Evolutionary conservation across 2,329 filamentous ascomycete genomes (phyloP).

Genomic region (Cladorrhinum sp.): DNA sequence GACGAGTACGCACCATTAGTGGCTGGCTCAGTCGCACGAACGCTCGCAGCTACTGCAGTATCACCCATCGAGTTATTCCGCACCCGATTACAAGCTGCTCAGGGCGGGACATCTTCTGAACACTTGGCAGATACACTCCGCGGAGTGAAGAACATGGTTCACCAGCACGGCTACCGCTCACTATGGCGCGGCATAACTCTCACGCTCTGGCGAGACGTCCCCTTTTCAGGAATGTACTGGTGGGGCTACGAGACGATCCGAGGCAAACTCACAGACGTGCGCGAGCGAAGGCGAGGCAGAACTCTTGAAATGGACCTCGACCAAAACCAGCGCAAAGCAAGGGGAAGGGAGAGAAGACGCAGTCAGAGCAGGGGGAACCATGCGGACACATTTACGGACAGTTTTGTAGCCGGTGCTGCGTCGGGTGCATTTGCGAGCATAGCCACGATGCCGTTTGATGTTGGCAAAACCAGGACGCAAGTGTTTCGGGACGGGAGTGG

Average conservation of each 20-base stretch:
- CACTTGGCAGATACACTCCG: conserved; percentile 77
- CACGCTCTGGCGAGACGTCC: conserved; percentile 94
- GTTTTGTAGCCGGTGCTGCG: conserved; percentile 78
- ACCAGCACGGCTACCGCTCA: conserved; percentile 69
- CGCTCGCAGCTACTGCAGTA: conserved; percentile 77
- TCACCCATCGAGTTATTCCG: conserved; percentile 92
- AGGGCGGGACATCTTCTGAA: conserved; percentile 54
- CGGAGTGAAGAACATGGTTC: conserved; percentile 76
- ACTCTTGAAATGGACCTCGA: conserved; percentile 35
- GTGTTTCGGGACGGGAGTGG: conserved; percentile 60
- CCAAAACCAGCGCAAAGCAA: neutral
- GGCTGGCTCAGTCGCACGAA: conserved; percentile 73
- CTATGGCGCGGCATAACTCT: conserved; percentile 88
- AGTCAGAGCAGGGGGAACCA: conserved; percentile 65
- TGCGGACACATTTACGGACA: conserved; percentile 76
- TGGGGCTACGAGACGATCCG: conserved; percentile 91
- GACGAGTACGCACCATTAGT: conserved; percentile 76
- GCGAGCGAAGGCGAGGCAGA: conserved; percentile 51
- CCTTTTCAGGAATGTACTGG: conserved; percentile 97
- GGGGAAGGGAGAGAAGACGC: conserved; percentile 40
- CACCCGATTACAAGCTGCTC: conserved; percentile 83
- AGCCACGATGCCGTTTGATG: conserved; percentile 91
- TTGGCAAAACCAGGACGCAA: conserved; percentile 94
- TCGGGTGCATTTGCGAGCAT: conserved; percentile 85
- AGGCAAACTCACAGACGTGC: conserved; percentile 64